phyloP scores from a whole-genome alignment of 1,284 basidiomycete genomes.

The Phylloporus sp. region DNA sequence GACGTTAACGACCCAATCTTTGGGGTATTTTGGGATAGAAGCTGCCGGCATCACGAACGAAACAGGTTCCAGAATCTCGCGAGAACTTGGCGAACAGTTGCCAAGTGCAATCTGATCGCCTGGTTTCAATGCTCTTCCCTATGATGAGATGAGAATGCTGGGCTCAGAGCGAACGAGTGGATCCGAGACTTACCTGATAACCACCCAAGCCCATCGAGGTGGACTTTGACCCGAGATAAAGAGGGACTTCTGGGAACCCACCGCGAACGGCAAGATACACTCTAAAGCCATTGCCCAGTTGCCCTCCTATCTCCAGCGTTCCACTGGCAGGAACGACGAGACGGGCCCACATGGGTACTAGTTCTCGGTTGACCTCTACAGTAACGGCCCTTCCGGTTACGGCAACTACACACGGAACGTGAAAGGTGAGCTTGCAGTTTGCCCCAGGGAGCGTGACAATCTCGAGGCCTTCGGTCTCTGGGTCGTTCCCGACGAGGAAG shows the following conservation, averaged over 20 bases:
- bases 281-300: slow-evolving; percentile 47
- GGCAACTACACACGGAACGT: slow-evolving; percentile 53
- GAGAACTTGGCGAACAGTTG: slow-evolving; percentile 32
- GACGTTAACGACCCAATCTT: slow-evolving; percentile 56
- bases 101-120: slow-evolving; percentile 50
- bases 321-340: slow-evolving; percentile 50
- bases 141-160: slow-evolving; percentile 1
- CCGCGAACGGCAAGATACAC: slow-evolving; percentile 61
- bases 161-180: neutral
- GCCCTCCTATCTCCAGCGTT: slow-evolving; percentile 45
- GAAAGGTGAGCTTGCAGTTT: slow-evolving; percentile 49
- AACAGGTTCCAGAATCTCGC: slow-evolving; percentile 10
- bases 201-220: slow-evolving; percentile 66
- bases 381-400: slow-evolving; percentile 57
- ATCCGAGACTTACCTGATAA: slow-evolving; percentile 47
- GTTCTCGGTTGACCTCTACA: slow-evolving; percentile 47
- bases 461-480: slow-evolving; percentile 62
- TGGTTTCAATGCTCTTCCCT: slow-evolving; percentile 57
- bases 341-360: slow-evolving; percentile 52
- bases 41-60: slow-evolving; percentile 18
- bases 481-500: slow-evolving; percentile 60
- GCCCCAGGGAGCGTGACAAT: slow-evolving; percentile 47
- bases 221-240: slow-evolving; percentile 65
- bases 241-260: slow-evolving; percentile 62
- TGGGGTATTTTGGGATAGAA: slow-evolving; percentile 50